phyloP scores from a whole-genome alignment of 129 eudicot genomes.

The Scalesia atractyloides region DNA sequence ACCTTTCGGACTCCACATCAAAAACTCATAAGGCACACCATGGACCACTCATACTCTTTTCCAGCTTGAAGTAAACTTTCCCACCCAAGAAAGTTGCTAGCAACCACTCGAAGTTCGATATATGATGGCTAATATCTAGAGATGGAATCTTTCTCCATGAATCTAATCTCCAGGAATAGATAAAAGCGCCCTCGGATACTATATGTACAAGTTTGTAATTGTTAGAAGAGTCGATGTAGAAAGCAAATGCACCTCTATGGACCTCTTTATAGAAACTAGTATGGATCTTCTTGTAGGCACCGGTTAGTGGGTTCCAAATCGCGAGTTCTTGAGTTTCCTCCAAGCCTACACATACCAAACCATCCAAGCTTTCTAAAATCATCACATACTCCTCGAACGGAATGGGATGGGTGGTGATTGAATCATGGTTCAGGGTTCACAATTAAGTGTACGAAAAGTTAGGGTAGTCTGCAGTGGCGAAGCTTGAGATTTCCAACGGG shows the following conservation, averaged over 20 bases:
- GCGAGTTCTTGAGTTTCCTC: neutral
- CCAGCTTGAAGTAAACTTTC: neutral
- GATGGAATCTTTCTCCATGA: neutral
- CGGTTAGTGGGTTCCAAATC: neutral
- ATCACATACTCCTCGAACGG: neutral
- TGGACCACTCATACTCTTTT: neutral
- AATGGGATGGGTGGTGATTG: neutral
- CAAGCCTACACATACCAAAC: conserved; percentile 13
- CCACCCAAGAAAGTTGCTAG: neutral
- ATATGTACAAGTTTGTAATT: too few relatives aligned
- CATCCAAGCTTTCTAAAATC: conserved; percentile 15
- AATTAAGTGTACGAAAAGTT: neutral
- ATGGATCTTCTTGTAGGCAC: neutral
- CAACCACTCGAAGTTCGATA: neutral
- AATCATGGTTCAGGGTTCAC: neutral
- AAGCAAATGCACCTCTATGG: too few relatives aligned
- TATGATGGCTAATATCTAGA: neutral
- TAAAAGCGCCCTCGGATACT: neutral
- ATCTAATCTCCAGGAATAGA: conserved; percentile 1
- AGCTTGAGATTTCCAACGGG: too few relatives aligned
- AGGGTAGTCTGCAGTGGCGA: too few relatives aligned
- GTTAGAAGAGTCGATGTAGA: too few relatives aligned
- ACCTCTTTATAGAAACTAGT: neutral
- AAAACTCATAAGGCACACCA: neutral
- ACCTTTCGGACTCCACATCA: neutral